A percentile compares a stretch with the other conserved stretches of the same genome.
Conservation (phyloP, 148 eudicot genomes). For the Rhododendron ferrugineum region DNA sequence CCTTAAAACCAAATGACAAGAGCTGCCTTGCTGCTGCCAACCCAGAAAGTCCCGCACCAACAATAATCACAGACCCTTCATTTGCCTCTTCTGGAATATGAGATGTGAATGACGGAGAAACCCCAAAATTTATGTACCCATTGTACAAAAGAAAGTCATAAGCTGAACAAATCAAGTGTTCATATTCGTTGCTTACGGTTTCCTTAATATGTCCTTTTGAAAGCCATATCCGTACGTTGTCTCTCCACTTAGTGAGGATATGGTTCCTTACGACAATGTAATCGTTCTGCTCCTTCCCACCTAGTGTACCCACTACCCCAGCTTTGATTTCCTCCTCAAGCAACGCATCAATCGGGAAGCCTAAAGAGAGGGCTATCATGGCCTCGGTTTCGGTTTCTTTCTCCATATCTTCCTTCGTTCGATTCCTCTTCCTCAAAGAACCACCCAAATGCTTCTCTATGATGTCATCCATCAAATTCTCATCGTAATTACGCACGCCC, state of each 20-base stretch:
- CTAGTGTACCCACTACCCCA: slow-evolving; percentile 62
- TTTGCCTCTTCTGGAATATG: slow-evolving; percentile 56
- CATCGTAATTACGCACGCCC: slow-evolving; percentile 52
- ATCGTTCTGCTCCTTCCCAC: slow-evolving; percentile 86
- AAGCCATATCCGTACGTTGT: slow-evolving; percentile 65
- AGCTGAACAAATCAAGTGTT: slow-evolving; percentile 63
- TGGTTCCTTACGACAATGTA: slow-evolving; percentile 93
- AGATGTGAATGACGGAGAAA: slow-evolving; percentile 51
- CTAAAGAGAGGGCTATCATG: slow-evolving; percentile 79
- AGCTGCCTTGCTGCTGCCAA: slow-evolving; percentile 93
- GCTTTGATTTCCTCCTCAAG: slow-evolving; percentile 82
- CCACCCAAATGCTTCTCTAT: slow-evolving; percentile 68
- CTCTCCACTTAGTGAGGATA: slow-evolving; percentile 85
- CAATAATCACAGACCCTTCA: slow-evolving; percentile 74
- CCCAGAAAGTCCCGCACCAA: slow-evolving; percentile 94
- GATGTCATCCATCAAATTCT: slow-evolving; percentile 77
- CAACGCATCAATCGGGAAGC: slow-evolving; percentile 81
- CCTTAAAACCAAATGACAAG: slow-evolving; percentile 79
- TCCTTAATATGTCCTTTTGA: slow-evolving; percentile 72
- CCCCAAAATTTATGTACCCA: slow-evolving; percentile 90
- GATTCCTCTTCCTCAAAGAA: slow-evolving; percentile 52
- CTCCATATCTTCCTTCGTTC: slow-evolving; percentile 64
- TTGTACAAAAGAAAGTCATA: slow-evolving; percentile 79
- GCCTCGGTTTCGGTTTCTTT: slow-evolving; percentile 91
- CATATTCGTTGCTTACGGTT: slow-evolving; percentile 74